These are phyloP conservation scores for Lathyrus oleraceus DNA, from an alignment of 306 rosid genomes.

Conservation along the genomic window DNA sequence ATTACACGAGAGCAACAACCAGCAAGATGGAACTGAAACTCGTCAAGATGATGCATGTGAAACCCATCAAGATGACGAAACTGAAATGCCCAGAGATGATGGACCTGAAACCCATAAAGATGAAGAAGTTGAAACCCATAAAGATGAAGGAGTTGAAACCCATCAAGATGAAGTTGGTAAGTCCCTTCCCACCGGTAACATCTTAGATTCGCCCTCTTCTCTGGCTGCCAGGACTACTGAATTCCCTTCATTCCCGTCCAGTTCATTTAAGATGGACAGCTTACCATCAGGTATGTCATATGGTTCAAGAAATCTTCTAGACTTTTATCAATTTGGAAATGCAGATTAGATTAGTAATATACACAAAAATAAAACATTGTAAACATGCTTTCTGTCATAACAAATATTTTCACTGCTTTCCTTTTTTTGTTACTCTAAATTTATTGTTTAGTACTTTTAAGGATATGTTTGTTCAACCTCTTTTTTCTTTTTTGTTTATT, in stretches of 20 bases:
- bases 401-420: constrained; percentile 21
- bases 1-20: constrained; percentile 59
- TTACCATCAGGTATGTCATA: constrained; percentile 53
- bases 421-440: background rate
- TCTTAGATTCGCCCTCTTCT: constrained; percentile 40
- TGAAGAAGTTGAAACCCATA: constrained; percentile 44
- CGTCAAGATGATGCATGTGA: constrained; percentile 45
- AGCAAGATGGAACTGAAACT: constrained; percentile 46
- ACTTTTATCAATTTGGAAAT: constrained; percentile 12
- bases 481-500: constrained; percentile 31
- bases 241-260: constrained; percentile 44
- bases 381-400: constrained; percentile 15
- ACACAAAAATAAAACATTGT: background rate
- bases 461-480: constrained; percentile 37
- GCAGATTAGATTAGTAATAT: constrained; percentile 15
- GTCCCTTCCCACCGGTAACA: constrained; percentile 37
- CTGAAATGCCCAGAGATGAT: constrained; percentile 50
- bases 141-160: constrained; percentile 36
- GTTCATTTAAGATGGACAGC: constrained; percentile 48
- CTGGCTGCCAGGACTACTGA: constrained; percentile 45
- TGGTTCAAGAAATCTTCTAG: constrained; percentile 22
- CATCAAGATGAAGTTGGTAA: constrained; percentile 53
- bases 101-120: constrained; percentile 40
- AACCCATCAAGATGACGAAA: constrained; percentile 51
- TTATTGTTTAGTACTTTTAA: constrained; percentile 27